Percentiles rank a stretch among this genome's conserved stretches.
These are phyloP conservation scores for Ceriops tagal DNA, from an alignment of 345 rosid genomes.

Conservation along the genomic window DNA sequence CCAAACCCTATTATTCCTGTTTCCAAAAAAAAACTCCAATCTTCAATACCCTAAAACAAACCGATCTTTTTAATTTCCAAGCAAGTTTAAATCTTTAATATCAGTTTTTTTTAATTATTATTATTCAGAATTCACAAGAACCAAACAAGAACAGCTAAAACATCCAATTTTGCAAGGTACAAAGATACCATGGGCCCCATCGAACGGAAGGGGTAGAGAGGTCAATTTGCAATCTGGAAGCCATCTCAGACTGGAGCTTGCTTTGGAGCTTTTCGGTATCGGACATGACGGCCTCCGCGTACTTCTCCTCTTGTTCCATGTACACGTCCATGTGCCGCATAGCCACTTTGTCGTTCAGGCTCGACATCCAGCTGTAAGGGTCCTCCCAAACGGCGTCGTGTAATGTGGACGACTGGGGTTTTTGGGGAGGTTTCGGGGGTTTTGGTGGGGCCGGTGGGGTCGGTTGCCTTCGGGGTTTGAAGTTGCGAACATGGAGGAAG, in stretches of 20 bases:
- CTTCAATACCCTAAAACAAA: no score
- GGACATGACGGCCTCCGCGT: conserved; percentile 72
- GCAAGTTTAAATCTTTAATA: no score
- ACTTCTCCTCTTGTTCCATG: conserved; percentile 98
- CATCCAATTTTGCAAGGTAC: not conserved
- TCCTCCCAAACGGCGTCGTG: conserved; percentile 85
- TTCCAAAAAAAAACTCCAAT: no score
- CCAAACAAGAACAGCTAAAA: not conserved
- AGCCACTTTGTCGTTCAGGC: conserved; percentile 79
- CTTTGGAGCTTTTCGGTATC: conserved; percentile 71
- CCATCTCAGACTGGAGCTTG: conserved; percentile 93
- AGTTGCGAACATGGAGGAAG: conserved; percentile 36
- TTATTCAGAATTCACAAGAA: not conserved
- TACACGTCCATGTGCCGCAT: conserved; percentile 94
- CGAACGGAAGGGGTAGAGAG: conserved; percentile 91
- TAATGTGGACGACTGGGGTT: conserved; percentile 65
- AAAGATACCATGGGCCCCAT: conserved; percentile 82
- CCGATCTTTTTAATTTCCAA: no score
- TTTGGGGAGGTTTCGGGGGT: conserved; percentile 81
- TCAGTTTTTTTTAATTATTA: not conserved
- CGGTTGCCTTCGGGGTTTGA: conserved; percentile 41
- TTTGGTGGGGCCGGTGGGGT: conserved; percentile 55
- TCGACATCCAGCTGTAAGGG: conserved; percentile 94
- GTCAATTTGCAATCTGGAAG: conserved; percentile 68
- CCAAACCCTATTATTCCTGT: no score